Base-by-base conservation (phyloP, 2,329 filamentous ascomycete genomes). In the Ophiocordyceps camponoti-rufipedis region DNA sequence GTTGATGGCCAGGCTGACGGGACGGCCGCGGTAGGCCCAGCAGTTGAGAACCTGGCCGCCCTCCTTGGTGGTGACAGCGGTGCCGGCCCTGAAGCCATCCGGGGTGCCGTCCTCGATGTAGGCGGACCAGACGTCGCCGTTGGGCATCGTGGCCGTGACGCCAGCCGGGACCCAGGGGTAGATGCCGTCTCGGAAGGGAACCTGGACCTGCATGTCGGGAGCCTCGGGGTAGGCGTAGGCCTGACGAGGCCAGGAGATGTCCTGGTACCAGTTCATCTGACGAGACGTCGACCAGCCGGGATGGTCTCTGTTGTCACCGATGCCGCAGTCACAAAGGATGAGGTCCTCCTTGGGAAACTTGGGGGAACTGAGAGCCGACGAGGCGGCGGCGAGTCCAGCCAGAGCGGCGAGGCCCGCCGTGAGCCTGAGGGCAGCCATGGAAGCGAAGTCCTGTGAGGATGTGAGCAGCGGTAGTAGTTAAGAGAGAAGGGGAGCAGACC, bases 231-330 rank as follows among this genome's bases (percentile, higher is more conserved):
- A 62, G 12, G 54, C 51, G 29, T 58, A 58, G 35, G 55, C 58
- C 29, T 56, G 55, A 4, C 53, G 51, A 13, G 62, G 58, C 63
- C 63, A 66, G 32, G 53, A 47, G 41, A 65, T 56, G 10, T 63
- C 57, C 42, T 60, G 45, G 46, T 66, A 66, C 64, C 64, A 66
- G 49, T 66, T 66, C 53, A 66, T 62, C 50, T 66, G 63, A 39
- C 63, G 63, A 41, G 63, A 66, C 5, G 64, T 66, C 7, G 63
- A 66, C 63, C 63, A 66, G 32, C 54, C 56, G 10, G 57, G 53
- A 39, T 66, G 60, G 7, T 56, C 55, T n/a, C 57, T 54, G 51
- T 66, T 64, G 47, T 64, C 59, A 6, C 64, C 64, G 46, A 66
- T 65, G 29, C 64, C 63, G 46, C 63, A 66, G 45, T 66, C 63